A percentile compares a stretch with the other conserved stretches of the same genome.
Conservation (phyloP, 768 basidiomycete genomes). For the Neoboletus brunneissimus region DNA sequence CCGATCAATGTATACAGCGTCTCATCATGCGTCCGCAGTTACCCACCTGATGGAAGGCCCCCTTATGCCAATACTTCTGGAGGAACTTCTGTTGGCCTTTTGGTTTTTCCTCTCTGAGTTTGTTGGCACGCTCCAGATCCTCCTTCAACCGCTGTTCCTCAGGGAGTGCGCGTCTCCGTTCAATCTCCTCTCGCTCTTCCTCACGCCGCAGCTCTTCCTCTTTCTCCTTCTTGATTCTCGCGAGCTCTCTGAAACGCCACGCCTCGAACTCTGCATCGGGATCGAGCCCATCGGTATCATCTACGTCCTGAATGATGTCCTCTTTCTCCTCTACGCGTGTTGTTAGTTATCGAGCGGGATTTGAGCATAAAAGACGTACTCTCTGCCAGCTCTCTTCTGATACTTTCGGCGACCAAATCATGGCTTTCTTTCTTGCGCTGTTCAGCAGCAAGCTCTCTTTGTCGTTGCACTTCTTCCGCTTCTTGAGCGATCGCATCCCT, state of each 20-base stretch:
- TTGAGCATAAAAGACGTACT: constrained; percentile 51
- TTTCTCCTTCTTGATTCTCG: constrained; percentile 91
- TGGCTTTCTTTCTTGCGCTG: constrained; percentile 87
- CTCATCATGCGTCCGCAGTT: neutral
- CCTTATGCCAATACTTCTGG: constrained; percentile 99
- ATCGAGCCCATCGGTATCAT: constrained; percentile 93
- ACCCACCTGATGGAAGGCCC: constrained; percentile 93
- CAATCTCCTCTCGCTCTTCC: constrained; percentile 86
- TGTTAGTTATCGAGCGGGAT: constrained; percentile 2
- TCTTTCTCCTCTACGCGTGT: constrained; percentile 76
- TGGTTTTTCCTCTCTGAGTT: constrained; percentile 81
- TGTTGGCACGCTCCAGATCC: constrained; percentile 83
- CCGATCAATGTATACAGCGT: constrained; percentile 13
- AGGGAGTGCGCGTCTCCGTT: constrained; percentile 86
- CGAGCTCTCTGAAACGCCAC: constrained; percentile 92
- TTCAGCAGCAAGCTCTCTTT: constrained; percentile 72
- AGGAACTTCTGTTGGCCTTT: constrained; percentile 91
- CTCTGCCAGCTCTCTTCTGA: constrained; percentile 85
- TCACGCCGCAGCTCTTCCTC: constrained; percentile 81
- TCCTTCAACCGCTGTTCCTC: constrained; percentile 92
- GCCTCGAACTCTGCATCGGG: constrained; percentile 90
- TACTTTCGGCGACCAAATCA: constrained; percentile 91
- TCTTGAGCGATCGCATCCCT: constrained; percentile 66
- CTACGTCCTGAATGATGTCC: constrained; percentile 79
- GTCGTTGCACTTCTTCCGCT: constrained; percentile 68